Evolutionary conservation across 345 rosid genomes (phyloP), one percentile per base, ranked within the genome.

Genomic region (Corchorus capsularis): DNA sequence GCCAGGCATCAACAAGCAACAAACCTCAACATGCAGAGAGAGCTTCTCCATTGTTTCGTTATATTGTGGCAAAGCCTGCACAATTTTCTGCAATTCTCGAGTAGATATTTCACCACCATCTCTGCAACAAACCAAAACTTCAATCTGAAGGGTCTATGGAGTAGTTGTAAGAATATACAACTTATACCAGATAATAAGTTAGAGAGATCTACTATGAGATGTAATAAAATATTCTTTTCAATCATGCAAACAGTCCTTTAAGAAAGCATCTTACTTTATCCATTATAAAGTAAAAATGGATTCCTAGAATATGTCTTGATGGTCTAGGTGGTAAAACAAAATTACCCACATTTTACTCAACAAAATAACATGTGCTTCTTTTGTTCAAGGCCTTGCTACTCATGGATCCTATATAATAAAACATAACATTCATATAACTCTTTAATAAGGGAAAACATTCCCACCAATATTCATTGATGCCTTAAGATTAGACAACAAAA

Each of bases 11-110:
- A 69, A 69, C 20, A 75, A 53, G 77, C 76, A 75, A 77, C 87
- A 77, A 82, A 95, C 99, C 98, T 95, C 99, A 37, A 95, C 92
- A 76, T 95, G 99, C 76, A 88, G 90, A 70, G 98, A 87, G 60
- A 95, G 94, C 86, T 88, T 93, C 64, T 95, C 98, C 64, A 88
- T 85, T 85, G 84, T 87, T 82, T 95, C 97, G 12, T 87, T 92
- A 77, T 91, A 95, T 78, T 90, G 87, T 14, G 98, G 97, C 85
- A 95, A 86, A 61, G 99, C 87, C 83, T 95, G 99, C 84, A 95
- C 99, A 79, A 95, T 87, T 86, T 93, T 95, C 86, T 93, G 98
- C 83, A 95, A 73, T 69, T 95, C 99, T 63, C 96, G 87, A 35
- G 98, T 93, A 39, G 99, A 90, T 78, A 95, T n/a, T 85, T 95